phyloP scores from a whole-genome alignment of 495 filamentous ascomycete genomes.

The Evansstolkia leycettana region DNA sequence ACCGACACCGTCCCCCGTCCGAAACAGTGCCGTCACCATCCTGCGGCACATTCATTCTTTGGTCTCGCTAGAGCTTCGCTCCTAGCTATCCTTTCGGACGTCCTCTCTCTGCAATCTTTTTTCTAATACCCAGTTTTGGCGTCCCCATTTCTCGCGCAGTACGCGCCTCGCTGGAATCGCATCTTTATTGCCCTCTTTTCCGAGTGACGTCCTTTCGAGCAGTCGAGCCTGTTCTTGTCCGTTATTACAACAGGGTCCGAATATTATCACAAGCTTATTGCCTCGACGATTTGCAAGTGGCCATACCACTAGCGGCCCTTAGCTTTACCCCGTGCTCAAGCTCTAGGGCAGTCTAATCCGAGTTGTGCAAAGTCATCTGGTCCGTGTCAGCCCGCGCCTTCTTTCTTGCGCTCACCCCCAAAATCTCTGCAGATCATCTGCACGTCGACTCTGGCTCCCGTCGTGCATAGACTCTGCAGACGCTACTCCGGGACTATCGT shows the following conservation, averaged over 20 bases:
- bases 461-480: slow-evolving; percentile 37
- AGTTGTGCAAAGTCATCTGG: slow-evolving; percentile 29
- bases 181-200: no score
- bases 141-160: no score
- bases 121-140: no score
- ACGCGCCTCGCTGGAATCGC: no score
- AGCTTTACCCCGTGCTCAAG: slow-evolving; percentile 14
- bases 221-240: no score
- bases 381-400: slow-evolving; percentile 11
- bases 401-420: slow-evolving; percentile 17
- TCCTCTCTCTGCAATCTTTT: no score
- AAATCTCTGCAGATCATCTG: slow-evolving; percentile 43
- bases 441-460: slow-evolving; percentile 34
- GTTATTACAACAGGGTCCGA: not conserved
- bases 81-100: not conserved
- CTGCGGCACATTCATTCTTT: not conserved
- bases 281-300: slow-evolving; percentile 2
- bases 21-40: not conserved
- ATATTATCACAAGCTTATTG: slow-evolving; percentile 14
- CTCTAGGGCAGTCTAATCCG: slow-evolving; percentile 17
- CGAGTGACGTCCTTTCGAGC: no score
- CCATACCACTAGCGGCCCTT: slow-evolving; percentile 6
- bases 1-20: no score
- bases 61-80: not conserved
- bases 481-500: slow-evolving; percentile 8